Base-by-base conservation (phyloP, 2,329 filamentous ascomycete genomes). In the Penicillium sp. region DNA sequence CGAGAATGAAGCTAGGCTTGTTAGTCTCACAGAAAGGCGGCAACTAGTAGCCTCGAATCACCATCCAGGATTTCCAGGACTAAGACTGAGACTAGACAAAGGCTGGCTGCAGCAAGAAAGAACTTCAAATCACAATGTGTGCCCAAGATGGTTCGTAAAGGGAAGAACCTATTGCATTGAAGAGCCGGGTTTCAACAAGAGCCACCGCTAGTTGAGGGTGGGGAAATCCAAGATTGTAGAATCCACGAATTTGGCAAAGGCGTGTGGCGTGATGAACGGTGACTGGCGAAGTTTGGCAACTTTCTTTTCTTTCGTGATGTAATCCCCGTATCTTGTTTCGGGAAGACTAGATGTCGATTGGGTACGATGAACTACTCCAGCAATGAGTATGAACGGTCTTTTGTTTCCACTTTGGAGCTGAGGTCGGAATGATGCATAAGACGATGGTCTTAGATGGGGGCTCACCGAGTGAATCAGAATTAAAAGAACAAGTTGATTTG, bases 331-430 rank as follows among this genome's bases (percentile, higher is more conserved):
- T 53, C 56, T 54, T 55, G 53, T 65, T 65, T 70, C 70, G 68
- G 71, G 65, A 70, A 63, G 54, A 54, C 57, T 64, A 65, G 65
- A 65, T 10, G 70, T 65, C 64, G 68, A 68, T 69, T 70, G 61
- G 67, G 67, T 64, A 63, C 61, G 57, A 61, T 61, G 69, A 76
- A 76, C 74, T 77, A 70, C 61, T 62, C 65, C 64, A 66, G 63
- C 67, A 60, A 74, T 76, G 65, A 76, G 73, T 66, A 71, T 60
- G 65, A 73, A 71, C 63, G 66, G 61, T 61, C 58, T 55, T 37
- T n/a, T 26, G 37, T 48, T 46, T 29, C 21, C 33, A 43, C 31
- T 46, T 54, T 55, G 51, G 59, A 52, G 29, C 29, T 14, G 29
- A 22, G 10, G 45, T 44, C 64, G 70, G 71, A 62, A 65, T 61